Base-by-base conservation (phyloP, 441 rosid genomes). In the Adansonia madagascariensis region DNA sequence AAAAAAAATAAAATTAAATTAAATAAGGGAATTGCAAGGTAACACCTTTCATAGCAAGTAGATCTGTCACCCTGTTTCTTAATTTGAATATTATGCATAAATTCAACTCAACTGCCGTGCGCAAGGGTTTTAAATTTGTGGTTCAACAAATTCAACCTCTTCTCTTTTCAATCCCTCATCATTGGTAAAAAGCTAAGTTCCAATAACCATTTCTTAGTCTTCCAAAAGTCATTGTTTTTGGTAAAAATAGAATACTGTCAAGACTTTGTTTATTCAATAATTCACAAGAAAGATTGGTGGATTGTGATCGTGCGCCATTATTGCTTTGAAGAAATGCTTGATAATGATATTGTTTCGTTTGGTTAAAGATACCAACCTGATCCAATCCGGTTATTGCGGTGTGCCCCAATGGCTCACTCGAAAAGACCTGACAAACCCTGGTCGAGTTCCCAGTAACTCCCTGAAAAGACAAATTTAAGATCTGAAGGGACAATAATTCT, bases 111-210 rank as follows among this genome's bases (percentile, higher is more conserved):
- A 56, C 8, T 10, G 9, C 31, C 14, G 22, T 59, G 14, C 31
- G 63, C 3, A 20, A 20, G 14, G 63, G 35, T 59, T 59, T 22
- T 8, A 18, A 57, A 57, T 18, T 2, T 35, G 18, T 22, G 57
- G 41, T 43, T 18, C 71, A 66, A 66, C 57, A 12, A 47, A 47
- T 68, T 20, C 22, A 68, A 46, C 71, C 18, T 20, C 53, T 35
- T 64, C 39, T 3, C 15, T 41, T 65, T 22, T 18, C 72, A 46
- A 67, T 18, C 17, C 39, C 18, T 11, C 5, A 47, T 0, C 3
- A 14, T 41, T 0, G 18, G 9, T 62, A 3, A 17, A 6, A 35
- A 62, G 41, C 3, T 12, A 27, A 12, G 17, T 27, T 17, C 43
- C 39, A 61, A 5, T 10, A 49, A 3, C 8, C 39, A 60, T 22